Conservation (phyloP, 2,329 filamentous ascomycete genomes). For the Ophiostoma pallidulum region DNA sequence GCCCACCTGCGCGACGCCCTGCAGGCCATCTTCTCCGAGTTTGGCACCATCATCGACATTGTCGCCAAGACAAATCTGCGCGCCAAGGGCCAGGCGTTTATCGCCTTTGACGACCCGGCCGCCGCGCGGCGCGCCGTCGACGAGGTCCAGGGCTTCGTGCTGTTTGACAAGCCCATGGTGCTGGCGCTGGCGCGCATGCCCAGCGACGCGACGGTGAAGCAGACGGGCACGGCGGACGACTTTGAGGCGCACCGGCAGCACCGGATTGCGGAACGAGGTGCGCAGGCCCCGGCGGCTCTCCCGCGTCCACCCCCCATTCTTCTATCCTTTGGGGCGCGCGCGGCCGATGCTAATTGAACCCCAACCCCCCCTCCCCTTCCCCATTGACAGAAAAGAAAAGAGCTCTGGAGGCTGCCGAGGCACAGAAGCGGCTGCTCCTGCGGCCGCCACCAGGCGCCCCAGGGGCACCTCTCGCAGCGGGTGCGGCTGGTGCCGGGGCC, state of each 20-base stretch:
- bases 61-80: conserved; percentile 71
- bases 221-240: conserved; percentile 64
- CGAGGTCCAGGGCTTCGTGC: conserved; percentile 82
- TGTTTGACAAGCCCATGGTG: conserved; percentile 86
- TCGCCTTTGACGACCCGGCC: conserved; percentile 78
- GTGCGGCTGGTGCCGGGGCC: conserved; percentile 24
- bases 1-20: conserved; percentile 66
- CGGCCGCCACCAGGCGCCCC: conserved; percentile 2
- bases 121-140: conserved; percentile 75
- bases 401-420: conserved; percentile 69
- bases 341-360: too few species aligned
- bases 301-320: too few species aligned
- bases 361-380: too few species aligned
- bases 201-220: conserved; percentile 79
- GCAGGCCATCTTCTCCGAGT: conserved; percentile 73
- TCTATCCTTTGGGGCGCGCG: too few species aligned
- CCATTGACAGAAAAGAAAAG: conserved; percentile 67
- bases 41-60: conserved; percentile 69
- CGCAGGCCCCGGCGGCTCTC: too few species aligned
- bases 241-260: conserved; percentile 80
- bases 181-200: conserved; percentile 71
- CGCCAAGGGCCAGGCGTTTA: conserved; percentile 89
- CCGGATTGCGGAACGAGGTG: conserved; percentile 83
- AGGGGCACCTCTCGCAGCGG: neutral
- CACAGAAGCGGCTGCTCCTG: conserved; percentile 52